These are phyloP conservation scores for Xylaria digitata DNA, from an alignment of 2,329 filamentous ascomycete genomes.

Conservation along the genomic window DNA sequence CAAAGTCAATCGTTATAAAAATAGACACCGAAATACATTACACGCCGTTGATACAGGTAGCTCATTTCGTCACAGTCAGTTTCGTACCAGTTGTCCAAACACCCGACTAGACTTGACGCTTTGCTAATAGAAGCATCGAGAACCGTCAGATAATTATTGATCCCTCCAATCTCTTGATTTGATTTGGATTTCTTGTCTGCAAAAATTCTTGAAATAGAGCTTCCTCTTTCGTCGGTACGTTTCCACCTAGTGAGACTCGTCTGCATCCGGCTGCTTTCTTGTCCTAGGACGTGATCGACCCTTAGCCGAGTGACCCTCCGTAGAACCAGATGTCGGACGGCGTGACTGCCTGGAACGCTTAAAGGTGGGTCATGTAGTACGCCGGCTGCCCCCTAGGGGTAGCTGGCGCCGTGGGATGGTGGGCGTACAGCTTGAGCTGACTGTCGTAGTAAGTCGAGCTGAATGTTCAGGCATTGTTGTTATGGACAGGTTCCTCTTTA, in stretches of 20 bases:
- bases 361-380: not conserved
- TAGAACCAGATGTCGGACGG: conserved; percentile 22
- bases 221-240: conserved; percentile 18
- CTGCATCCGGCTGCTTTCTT: conserved; percentile 3
- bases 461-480: too few relatives aligned
- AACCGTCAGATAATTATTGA: not conserved
- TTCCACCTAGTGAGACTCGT: conserved; percentile 11
- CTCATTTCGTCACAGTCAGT: not conserved
- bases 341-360: conserved; percentile 10
- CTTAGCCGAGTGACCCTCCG: conserved; percentile 31
- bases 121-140: conserved; percentile 15
- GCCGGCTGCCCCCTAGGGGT: not conserved
- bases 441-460: too few relatives aligned
- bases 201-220: conserved; percentile 14
- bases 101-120: conserved; percentile 16
- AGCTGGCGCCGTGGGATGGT: too few relatives aligned
- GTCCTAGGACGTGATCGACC: conserved; percentile 10
- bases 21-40: conserved; percentile 18
- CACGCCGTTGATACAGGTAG: conserved; percentile 1
- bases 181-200: conserved; percentile 14
- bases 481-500: too few relatives aligned
- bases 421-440: too few relatives aligned
- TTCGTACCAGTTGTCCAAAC: conserved; percentile 9
- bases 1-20: conserved; percentile 25
- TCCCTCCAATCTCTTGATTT: conserved; percentile 11